Evolutionary conservation across 179 eudicot species (phyloP), one percentile per base, ranked within the genome.

Genomic region (Patellifolia procumbens): DNA sequence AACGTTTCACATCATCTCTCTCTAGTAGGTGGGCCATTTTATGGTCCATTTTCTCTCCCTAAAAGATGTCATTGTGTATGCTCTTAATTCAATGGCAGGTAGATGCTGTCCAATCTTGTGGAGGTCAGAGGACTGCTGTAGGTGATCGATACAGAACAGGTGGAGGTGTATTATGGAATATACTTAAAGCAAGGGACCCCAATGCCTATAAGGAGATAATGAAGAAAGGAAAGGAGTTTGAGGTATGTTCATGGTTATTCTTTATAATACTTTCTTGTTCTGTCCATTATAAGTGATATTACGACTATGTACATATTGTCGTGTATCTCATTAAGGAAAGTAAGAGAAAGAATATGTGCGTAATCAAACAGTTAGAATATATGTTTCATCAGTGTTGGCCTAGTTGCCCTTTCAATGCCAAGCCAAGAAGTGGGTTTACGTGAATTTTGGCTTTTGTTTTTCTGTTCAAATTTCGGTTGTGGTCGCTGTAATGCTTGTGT

Each of bases 71-170:
- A 46, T 71, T 19, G 53, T 26, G 77, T 32, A 43, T n/a, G n/a
- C n/a, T n/a, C n/a, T n/a, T n/a, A n/a, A n/a, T n/a, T n/a, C n/a
- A 70, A 79, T 55, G 79, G 77, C 82, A 95, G 97, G 99, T 95
- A 73, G 92, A 89, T 68, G 93, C 99, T 76, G 87, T 95, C 85
- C 98, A 91, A 80, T 87, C 92, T 73, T 91, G 97, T 84, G 98
- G 98, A 71, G 99, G 98, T 66, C 99, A 95, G 84, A 91, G 84
- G 88, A 91, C 94, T 77, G 85, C 85, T 70, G 85, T 88, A 83
- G 98, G 96, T 26, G 75, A 81, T 51, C 96, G 96, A 48, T 78
- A 37, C 46, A 86, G 96, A 67, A 77, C 65, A 22, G 98, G 96
- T 75, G 98, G 98, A 60, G 97, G 98, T 45, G 81, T 94, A 74